These are phyloP conservation scores for Ramularia endophylla DNA, from an alignment of 2,329 filamentous ascomycete species.

Conservation along the genomic window DNA sequence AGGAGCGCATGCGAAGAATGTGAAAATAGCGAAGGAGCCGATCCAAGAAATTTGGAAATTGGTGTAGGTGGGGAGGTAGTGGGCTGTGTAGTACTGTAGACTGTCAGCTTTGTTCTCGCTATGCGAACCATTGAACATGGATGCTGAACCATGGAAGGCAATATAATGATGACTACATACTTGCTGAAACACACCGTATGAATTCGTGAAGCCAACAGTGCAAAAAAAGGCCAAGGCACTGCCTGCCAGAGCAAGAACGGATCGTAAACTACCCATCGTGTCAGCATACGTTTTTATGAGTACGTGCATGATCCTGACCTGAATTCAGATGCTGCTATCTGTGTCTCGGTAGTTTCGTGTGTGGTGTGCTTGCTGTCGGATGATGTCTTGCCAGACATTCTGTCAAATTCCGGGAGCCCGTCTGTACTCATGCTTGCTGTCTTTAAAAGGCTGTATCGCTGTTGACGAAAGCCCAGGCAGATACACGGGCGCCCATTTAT, in stretches of 20 bases:
- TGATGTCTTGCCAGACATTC: too few relatives aligned
- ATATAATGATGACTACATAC: background rate
- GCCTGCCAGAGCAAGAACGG: slow-evolving; percentile 14
- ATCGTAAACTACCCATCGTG: slow-evolving; percentile 7
- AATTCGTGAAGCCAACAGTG: slow-evolving; percentile 25
- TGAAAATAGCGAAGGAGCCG: slow-evolving; percentile 24
- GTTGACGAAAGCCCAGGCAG: too few relatives aligned
- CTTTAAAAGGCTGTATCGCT: too few relatives aligned
- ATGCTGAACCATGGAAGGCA: too few relatives aligned
- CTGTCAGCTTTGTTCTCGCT: background rate
- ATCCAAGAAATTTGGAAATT: slow-evolving; percentile 28
- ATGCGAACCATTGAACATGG: too few relatives aligned
- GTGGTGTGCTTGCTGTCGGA: background rate
- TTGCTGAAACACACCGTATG: slow-evolving; percentile 23
- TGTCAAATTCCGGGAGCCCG: too few relatives aligned
- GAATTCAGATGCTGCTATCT: slow-evolving; percentile 1
- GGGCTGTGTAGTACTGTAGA: slow-evolving; percentile 21
- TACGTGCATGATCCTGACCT: slow-evolving; percentile 1
- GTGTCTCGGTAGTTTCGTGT: background rate
- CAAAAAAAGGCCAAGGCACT: slow-evolving; percentile 18
- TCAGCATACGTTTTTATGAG: background rate
- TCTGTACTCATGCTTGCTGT: too few relatives aligned
- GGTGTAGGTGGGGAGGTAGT: slow-evolving; percentile 14
- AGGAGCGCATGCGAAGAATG: slow-evolving; percentile 23
- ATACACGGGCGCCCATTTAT: too few relatives aligned